Evolutionary conservation across 495 filamentous ascomycete species (phyloP), one percentile per base, ranked within the genome.

Genomic region (Daldinia caldariorum): DNA sequence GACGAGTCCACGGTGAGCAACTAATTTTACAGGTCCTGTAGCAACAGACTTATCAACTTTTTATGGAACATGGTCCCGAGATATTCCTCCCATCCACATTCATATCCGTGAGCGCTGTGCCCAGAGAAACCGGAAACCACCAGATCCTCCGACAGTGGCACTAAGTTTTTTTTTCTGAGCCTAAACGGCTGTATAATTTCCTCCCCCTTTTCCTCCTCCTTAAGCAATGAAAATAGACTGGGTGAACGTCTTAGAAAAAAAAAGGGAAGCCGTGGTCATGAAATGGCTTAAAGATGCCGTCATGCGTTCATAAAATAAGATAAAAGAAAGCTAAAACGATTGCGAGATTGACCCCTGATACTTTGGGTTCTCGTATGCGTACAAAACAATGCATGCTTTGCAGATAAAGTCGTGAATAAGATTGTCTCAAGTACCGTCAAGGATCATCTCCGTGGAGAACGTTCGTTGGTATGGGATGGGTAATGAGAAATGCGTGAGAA

Each of bases 251-350:
- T 59, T 56, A 49, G 39, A 26, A 26, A 26, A 54, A 66, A 70
- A 66, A 66, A 70, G 63, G 35, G 49, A 63, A 67, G 63, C 58
- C 67, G 63, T 73, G 53, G 49, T 73, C 71, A 63, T 73, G 71
- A 73, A 43, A 51, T 73, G 71, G 66, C 71, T 61, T 20, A 41
- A 47, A 63, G 58, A 14, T 59, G 73, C 69, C 71, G 68, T 80
- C 78, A 80, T 82, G 77, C 76, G 78, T 73, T 80, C 79, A 55
- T 78, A 60, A 79, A 72, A 74, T 78, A 56, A 35, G 72, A 79
- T 6, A 32, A 53, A 53, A 53, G 12, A 78, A 63, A 66, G 47
- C 34, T 54, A 63, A 56, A 56, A 63, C 50, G 61, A 69, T 65
- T 69, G 70, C 39, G 45, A 68, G 69, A 60, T 22, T 39, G 14